These are phyloP conservation scores for Blastobotrys buckinghamii DNA, from an alignment of 1,139 yeast genomes.

Conservation along the genomic window DNA sequence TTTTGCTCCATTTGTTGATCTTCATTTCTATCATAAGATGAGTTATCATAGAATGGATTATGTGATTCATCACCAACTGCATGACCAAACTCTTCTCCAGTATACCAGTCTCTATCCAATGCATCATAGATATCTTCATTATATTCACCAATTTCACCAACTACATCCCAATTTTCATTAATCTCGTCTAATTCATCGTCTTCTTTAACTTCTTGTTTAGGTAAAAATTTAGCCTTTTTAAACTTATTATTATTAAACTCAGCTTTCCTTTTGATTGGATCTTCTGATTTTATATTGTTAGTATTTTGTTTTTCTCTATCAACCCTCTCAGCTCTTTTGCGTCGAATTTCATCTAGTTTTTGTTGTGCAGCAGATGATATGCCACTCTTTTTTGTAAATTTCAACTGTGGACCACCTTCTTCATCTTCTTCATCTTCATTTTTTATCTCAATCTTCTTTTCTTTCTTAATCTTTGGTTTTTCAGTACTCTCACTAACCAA, in stretches of 20 bases:
- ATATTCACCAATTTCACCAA: constrained; percentile 4
- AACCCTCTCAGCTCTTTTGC: constrained; percentile 10
- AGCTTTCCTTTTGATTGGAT: background rate
- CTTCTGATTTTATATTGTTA: background rate
- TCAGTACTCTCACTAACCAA: background rate
- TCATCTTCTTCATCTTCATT: constrained; percentile 4
- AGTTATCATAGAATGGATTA: constrained; percentile 29
- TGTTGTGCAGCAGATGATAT: constrained; percentile 21
- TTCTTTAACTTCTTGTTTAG: background rate
- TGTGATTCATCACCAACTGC: constrained; percentile 35
- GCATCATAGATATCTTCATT: constrained; percentile 18
- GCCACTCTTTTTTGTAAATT: background rate
- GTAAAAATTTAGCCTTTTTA: background rate
- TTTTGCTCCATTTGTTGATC: constrained; percentile 28
- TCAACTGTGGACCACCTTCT: background rate
- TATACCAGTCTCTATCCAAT: constrained; percentile 37
- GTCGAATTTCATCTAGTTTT: constrained; percentile 21
- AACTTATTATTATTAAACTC: background rate
- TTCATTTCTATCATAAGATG: constrained; percentile 21
- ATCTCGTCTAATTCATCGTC: background rate
- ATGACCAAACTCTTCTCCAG: constrained; percentile 32
- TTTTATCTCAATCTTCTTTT: background rate
- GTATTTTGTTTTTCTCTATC: background rate
- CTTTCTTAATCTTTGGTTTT: background rate
- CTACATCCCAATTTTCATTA: constrained; percentile 1